Percentiles rank a stretch among this genome's conserved stretches.
Conservation (phyloP, 2,329 filamentous ascomycete species). For the Diaporthe ampelina region DNA sequence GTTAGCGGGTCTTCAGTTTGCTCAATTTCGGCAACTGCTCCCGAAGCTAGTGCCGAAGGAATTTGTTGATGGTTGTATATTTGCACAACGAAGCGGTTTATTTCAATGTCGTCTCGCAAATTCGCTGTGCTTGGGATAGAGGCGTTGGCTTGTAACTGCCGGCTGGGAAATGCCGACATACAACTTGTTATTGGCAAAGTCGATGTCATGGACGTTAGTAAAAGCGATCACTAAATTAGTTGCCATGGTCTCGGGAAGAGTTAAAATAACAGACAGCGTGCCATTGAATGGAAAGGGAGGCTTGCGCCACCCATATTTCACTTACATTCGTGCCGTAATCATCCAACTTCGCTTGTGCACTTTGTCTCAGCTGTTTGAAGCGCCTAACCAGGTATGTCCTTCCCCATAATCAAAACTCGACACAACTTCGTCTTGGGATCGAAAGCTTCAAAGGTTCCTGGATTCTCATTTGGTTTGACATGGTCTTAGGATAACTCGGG, state of each 20-base stretch:
- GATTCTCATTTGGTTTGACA: too few relatives aligned
- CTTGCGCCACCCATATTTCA: not conserved
- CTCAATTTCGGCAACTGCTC: not conserved
- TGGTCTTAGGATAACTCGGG: too few relatives aligned
- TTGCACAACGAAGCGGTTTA: not conserved
- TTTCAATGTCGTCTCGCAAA: not conserved
- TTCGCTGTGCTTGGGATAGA: not conserved
- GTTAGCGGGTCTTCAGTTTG: not conserved
- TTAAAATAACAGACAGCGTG: not conserved
- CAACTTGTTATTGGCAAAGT: not conserved
- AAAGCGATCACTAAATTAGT: not conserved
- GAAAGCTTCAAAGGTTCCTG: too few relatives aligned
- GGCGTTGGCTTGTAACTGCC: not conserved
- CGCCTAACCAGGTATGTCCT: not conserved
- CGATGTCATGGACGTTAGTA: too few relatives aligned
- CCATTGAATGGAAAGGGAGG: too few relatives aligned
- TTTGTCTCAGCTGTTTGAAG: not conserved
- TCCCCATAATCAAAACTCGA: not conserved
- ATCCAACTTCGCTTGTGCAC: not conserved
- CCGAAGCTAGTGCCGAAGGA: not conserved
- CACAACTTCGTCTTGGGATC: not conserved
- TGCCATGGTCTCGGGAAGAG: not conserved
- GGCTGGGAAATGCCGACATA: not conserved
- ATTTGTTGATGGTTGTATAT: too few relatives aligned
- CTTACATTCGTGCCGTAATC: not conserved